Evolutionary conservation across 345 rosid species (phyloP), one percentile per base, ranked within the genome.

Genomic region (Eucalyptus curtisii): DNA sequence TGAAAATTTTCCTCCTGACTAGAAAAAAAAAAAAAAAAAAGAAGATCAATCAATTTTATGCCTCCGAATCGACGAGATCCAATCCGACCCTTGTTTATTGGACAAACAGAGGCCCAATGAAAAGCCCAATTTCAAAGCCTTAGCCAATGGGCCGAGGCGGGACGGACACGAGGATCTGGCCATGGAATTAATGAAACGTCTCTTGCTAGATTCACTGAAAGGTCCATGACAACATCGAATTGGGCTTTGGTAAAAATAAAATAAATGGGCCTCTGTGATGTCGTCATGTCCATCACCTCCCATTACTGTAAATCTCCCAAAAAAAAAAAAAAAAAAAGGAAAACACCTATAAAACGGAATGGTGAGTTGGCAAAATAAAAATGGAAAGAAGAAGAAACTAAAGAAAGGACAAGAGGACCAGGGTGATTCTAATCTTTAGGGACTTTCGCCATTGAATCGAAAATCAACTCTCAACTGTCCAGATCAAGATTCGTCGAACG

Each of bases 401-500:
- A 61, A 27, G 68, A 57, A 57, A 57, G 14, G 64, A 24, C 64
- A 10, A 59, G 31, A n/a, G 76, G 76, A 64, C 37, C 1, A n/a
- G 20, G 19, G 76, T 64, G 19, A 64, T 64, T 64, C 19, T n/a
- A 55, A 55, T 30, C 16, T 61, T 27, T 4, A 4, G 0, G 16
- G 16, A 12, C 68, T n/a, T 7, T 64, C 11, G 0, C 19, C 76
- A 3, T 64, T n/a, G 10, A 31, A 64, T n/a, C 19, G 5, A 64
- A 64, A 64, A 64, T 8, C 37, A 64, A 64, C 17, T 3, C 76
- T n/a, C 37, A 3, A 13, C 0, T 3, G 19, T n/a, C 3, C 37
- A 2, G 7, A n/a, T n/a, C 3, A 0, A 64, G 7, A n/a, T 14
- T 14, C 0, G 0, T 7, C 5, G 0, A 64, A 64, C 11, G 3